Base-by-base conservation (phyloP, 208 protist species). In the Angomonas ambiguus region DNA sequence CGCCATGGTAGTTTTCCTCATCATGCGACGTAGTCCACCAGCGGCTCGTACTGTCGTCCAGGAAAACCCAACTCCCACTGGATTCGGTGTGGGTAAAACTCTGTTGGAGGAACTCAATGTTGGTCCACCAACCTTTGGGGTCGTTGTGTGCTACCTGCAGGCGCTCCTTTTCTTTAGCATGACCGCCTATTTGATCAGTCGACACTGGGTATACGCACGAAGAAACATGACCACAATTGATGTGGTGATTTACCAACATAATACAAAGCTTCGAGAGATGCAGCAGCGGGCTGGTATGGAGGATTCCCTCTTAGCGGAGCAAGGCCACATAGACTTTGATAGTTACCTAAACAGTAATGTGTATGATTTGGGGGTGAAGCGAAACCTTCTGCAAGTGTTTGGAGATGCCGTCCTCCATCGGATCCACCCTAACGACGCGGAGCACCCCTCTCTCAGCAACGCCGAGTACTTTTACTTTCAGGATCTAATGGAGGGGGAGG, bases 151-250 rank as follows among this genome's bases (percentile, higher is more conserved):
- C 59, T 76, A 83, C 42, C 42, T 67, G 5, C 76, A 93, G 67
- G 56, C 69, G 2, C 10, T 85, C 4, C 63, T 91, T 6, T 96
- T 96, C 71, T 83, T 92, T 22, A 16, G 83, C 53, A 87, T 96
- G 79, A 81, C 82, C 20, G 65, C 56, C 3, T 88, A 80, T 41
- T 64, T 96, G 28, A 45, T 96, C 48, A 63, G 59, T 48, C 80
- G 80, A 18, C 87, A 96, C 73, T 82, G 79, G 55, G 67, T 59
- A 20, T 85, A 88, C 42, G 83, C 82, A 13, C 75, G 90, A n/a
- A 80, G 85, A 69, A 96, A 93, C 72, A 71, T 92, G 38, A 91
- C 87, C 4, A 93, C 90, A 2, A 85, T 96, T 55, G 90, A 96
- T 65, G 62, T 89, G 51, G 90, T 96, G 10, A 85, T 96, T 67